phyloP scores from a whole-genome alignment of 805 yeast genomes.

The Ogataea paradorogensis region DNA sequence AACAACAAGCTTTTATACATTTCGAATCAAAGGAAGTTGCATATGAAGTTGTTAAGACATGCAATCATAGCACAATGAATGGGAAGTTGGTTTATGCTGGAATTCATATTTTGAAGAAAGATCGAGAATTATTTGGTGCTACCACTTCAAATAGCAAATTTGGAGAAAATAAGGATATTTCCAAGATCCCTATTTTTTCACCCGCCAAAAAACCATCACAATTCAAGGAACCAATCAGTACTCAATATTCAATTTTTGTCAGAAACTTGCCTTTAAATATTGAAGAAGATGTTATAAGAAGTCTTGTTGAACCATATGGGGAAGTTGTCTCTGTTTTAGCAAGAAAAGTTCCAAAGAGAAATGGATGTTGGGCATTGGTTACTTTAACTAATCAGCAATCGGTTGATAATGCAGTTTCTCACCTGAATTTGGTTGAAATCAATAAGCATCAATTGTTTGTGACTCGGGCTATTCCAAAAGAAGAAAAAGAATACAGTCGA shows the following conservation, averaged over 20 bases:
- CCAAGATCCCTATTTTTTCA: conserved; percentile 13
- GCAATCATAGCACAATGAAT: conserved; percentile 24
- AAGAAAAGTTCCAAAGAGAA: conserved; percentile 26
- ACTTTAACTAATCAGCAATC: conserved; percentile 27
- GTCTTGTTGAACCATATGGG: conserved; percentile 32
- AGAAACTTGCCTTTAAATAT: conserved; percentile 31
- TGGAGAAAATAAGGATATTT: conserved; percentile 12
- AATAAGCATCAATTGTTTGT: conserved; percentile 31
- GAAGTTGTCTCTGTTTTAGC: conserved; percentile 27
- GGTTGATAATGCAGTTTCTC: conserved; percentile 26
- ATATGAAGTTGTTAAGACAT: conserved; percentile 32
- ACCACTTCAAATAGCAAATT: conserved; percentile 2
- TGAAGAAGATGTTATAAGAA: conserved; percentile 23
- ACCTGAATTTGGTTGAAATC: conserved; percentile 28
- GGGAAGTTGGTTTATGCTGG: conserved; percentile 27
- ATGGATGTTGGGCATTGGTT: conserved; percentile 35
- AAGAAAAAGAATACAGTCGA: conserved; percentile 28
- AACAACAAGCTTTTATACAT: conserved; percentile 38
- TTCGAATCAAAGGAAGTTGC: conserved; percentile 38
- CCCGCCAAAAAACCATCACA: conserved; percentile 9
- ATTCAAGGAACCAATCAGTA: conserved; percentile 16
- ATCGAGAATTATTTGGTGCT: conserved; percentile 25
- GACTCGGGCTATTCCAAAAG: conserved; percentile 34
- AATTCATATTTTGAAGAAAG: conserved; percentile 30
- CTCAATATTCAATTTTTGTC: conserved; percentile 30